These are phyloP conservation scores for Bryoerythrophyllum caledonicum DNA, from an alignment of 225 moss, liverwort and hornwort genomes.

Conservation along the genomic window DNA sequence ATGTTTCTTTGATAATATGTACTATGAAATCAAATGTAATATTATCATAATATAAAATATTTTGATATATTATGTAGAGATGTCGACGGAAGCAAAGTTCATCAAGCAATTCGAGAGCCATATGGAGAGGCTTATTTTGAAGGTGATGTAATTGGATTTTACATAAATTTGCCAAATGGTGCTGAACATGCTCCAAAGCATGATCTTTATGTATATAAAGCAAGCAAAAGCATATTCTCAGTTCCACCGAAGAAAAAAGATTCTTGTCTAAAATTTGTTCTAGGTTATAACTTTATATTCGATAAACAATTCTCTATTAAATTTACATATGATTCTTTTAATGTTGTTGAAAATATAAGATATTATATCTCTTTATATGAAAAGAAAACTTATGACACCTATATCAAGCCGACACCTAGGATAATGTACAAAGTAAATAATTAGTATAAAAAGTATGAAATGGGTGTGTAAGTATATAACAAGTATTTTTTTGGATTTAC, in stretches of 20 bases:
- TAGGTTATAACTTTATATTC: constrained; percentile 65
- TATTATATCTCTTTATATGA: too few species aligned
- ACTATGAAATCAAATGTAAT: too few species aligned
- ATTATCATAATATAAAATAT: neutral
- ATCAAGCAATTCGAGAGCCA: constrained; percentile 70
- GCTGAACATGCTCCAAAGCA: constrained; percentile 55
- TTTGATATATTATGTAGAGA: constrained; percentile 47
- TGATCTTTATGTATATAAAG: constrained; percentile 32
- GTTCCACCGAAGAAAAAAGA: constrained; percentile 57
- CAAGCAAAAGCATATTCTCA: constrained; percentile 31
- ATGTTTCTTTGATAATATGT: too few species aligned
- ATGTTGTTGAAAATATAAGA: neutral
- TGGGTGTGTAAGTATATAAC: too few species aligned
- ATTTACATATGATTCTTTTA: neutral
- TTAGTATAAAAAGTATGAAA: too few species aligned
- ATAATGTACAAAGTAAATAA: too few species aligned
- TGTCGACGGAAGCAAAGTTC: constrained; percentile 87
- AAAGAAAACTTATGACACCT: too few species aligned
- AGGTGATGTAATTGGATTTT: constrained; percentile 85
- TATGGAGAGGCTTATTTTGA: constrained; percentile 77
- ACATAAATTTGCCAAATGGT: constrained; percentile 83
- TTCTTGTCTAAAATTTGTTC: constrained; percentile 44
- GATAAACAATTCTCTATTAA: neutral
- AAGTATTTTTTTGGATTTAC: too few species aligned
- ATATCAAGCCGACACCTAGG: too few species aligned